Evolutionary conservation across 2,329 filamentous ascomycete genomes (phyloP).

Genomic region (Escovopsis weberi): DNA sequence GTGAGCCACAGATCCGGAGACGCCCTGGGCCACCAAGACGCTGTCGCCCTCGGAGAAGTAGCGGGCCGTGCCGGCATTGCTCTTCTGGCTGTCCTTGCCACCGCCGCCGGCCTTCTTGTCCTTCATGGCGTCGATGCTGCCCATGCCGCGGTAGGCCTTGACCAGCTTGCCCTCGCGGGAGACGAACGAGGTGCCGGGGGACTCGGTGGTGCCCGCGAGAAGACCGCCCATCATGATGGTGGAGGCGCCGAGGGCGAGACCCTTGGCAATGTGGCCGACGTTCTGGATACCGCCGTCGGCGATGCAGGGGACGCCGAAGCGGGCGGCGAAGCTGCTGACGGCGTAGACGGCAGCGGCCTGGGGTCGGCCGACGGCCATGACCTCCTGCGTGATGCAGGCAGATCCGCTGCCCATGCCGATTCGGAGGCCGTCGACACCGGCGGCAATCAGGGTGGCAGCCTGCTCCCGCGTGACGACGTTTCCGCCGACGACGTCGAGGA

Average conservation of each 20-base stretch:
- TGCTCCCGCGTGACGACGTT: slow-evolving; percentile 98
- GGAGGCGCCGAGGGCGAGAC: slow-evolving; percentile 81
- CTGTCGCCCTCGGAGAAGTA: slow-evolving; percentile 98
- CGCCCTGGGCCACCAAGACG: slow-evolving; percentile 90
- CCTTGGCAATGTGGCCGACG: slow-evolving; percentile 97
- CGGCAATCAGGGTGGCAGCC: slow-evolving; percentile 80
- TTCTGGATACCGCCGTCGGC: slow-evolving; percentile 97
- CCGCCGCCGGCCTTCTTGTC: slow-evolving; percentile 85
- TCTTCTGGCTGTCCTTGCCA: slow-evolving; percentile 57
- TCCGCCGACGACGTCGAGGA: slow-evolving; percentile 88
- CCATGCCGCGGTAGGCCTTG: slow-evolving; percentile 99
- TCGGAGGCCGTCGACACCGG: slow-evolving; percentile 87
- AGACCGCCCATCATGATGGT: slow-evolving; percentile 99
- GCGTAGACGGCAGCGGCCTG: slow-evolving; percentile 88
- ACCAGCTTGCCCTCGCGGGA: slow-evolving; percentile 94
- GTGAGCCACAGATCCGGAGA: slow-evolving; percentile 73
- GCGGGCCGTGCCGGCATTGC: slow-evolving; percentile 88
- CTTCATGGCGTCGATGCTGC: slow-evolving; percentile 97
- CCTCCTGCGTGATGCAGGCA: slow-evolving; percentile 97
- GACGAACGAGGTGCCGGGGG: slow-evolving; percentile 90
- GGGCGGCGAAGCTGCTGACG: slow-evolving; percentile 76
- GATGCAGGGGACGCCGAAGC: slow-evolving; percentile 94
- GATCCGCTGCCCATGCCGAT: slow-evolving; percentile 98
- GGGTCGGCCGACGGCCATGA: slow-evolving; percentile 96
- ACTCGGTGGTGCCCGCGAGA: slow-evolving; percentile 92